Conservation (phyloP, 805 yeast species). For the Yarrowia sp. region DNA sequence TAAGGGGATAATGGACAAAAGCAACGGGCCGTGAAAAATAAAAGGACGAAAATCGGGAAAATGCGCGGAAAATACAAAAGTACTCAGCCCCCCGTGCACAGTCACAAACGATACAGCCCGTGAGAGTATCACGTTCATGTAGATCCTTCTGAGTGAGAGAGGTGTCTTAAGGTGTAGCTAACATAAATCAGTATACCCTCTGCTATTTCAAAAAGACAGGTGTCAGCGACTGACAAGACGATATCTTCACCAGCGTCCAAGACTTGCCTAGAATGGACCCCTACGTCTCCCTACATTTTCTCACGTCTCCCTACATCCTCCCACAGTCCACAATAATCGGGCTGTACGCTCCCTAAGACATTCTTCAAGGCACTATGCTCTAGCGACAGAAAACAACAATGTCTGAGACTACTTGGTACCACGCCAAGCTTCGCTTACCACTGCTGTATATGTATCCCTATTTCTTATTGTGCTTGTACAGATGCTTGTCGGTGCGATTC, state of each 20-base stretch:
- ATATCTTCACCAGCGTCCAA: neutral
- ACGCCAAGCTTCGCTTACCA: neutral
- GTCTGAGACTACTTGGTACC: neutral
- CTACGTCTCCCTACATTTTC: neutral
- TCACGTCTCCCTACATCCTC: too few species aligned
- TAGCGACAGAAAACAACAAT: neutral
- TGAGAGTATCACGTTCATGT: too few species aligned
- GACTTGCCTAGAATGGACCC: conserved; percentile 5
- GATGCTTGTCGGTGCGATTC: too few species aligned
- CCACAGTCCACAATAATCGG: too few species aligned
- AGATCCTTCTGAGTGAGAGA: too few species aligned
- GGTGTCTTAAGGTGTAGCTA: too few species aligned
- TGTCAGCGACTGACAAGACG: neutral
- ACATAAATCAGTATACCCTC: too few species aligned
- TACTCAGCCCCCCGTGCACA: neutral
- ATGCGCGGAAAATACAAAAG: too few species aligned
- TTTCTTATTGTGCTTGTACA: too few species aligned
- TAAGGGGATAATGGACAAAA: neutral
- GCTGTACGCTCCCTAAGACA: too few species aligned
- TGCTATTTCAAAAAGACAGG: neutral
- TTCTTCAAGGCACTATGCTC: too few species aligned
- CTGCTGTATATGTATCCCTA: neutral
- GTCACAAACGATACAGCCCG: neutral
- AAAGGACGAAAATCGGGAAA: too few species aligned
- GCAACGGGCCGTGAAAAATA: neutral